A percentile compares a stretch with the other conserved stretches of the same genome.
Conservation (phyloP, 495 filamentous ascomycete species). For the Penicillium coffeae region DNA sequence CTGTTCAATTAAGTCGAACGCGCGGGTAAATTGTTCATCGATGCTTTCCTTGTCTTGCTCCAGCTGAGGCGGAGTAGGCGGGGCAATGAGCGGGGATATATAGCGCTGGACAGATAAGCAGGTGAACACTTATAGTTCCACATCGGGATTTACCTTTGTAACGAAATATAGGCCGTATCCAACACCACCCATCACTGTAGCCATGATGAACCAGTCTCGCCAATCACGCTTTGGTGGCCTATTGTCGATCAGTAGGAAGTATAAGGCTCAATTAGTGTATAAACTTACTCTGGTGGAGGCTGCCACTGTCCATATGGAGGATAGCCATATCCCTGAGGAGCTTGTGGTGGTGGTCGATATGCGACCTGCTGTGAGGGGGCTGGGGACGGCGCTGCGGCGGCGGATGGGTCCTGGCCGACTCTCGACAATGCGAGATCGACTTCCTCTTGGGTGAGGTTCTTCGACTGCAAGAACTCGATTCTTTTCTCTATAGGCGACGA, state of each 20-base stretch:
- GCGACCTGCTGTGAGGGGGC: constrained; percentile 49
- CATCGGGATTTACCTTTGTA: constrained; percentile 63
- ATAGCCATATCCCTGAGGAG: constrained; percentile 65
- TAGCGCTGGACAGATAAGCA: constrained; percentile 61
- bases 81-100: constrained; percentile 82
- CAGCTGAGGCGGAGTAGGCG: constrained; percentile 87
- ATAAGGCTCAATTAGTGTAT: neutral
- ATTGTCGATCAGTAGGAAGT: constrained; percentile 10
- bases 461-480: constrained; percentile 89
- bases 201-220: constrained; percentile 98
- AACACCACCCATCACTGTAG: constrained; percentile 81
- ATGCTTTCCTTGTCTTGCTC: constrained; percentile 90
- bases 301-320: constrained; percentile 68
- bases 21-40: constrained; percentile 85
- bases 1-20: constrained; percentile 88
- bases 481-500: constrained; percentile 87
- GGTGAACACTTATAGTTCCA: no score
- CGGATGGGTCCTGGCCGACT: constrained; percentile 54
- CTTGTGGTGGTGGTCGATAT: constrained; percentile 49
- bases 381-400: constrained; percentile 33
- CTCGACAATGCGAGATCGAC: constrained; percentile 79
- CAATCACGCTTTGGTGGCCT: constrained; percentile 77
- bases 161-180: constrained; percentile 83
- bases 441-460: constrained; percentile 95
- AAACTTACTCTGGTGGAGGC: constrained; percentile 54